A percentile compares a stretch with the other conserved stretches of the same genome.
Conservation (phyloP, 148 eudicot genomes). For the Mesembryanthemum crystallinum region DNA sequence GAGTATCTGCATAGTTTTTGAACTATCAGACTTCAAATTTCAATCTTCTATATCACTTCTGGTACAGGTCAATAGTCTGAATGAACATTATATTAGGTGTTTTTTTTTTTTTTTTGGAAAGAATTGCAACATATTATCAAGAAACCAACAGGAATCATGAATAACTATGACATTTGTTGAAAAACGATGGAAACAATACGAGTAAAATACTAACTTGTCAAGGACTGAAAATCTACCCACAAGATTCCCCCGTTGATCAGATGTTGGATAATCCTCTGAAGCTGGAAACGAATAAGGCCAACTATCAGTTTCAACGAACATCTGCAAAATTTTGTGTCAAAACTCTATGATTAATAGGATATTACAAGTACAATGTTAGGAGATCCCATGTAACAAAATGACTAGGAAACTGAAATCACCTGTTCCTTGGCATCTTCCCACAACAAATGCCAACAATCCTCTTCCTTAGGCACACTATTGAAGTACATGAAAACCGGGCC, state of each 20-base stretch:
- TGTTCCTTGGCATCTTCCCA: slow-evolving; percentile 85
- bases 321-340: slow-evolving; percentile 8
- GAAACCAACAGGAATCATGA: background rate
- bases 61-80: background rate
- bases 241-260: slow-evolving; percentile 32
- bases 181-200: no score
- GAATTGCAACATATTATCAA: background rate
- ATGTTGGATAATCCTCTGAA: slow-evolving; percentile 32
- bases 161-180: background rate
- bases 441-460: slow-evolving; percentile 50
- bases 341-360: background rate
- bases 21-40: background rate
- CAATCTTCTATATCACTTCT: no score
- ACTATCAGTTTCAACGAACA: slow-evolving; percentile 29
- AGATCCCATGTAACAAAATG: background rate
- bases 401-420: slow-evolving; percentile 28
- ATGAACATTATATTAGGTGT: background rate
- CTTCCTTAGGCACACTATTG: slow-evolving; percentile 43
- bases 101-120: background rate
- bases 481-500: slow-evolving; percentile 80
- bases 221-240: slow-evolving; percentile 29
- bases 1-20: slow-evolving; percentile 35
- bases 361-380: background rate
- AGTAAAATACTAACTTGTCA: slow-evolving; percentile 27
- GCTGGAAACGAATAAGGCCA: slow-evolving; percentile 40